Evolutionary conservation across 148 eudicot species (phyloP).

Genomic region (Salicornia ramosissima): DNA sequence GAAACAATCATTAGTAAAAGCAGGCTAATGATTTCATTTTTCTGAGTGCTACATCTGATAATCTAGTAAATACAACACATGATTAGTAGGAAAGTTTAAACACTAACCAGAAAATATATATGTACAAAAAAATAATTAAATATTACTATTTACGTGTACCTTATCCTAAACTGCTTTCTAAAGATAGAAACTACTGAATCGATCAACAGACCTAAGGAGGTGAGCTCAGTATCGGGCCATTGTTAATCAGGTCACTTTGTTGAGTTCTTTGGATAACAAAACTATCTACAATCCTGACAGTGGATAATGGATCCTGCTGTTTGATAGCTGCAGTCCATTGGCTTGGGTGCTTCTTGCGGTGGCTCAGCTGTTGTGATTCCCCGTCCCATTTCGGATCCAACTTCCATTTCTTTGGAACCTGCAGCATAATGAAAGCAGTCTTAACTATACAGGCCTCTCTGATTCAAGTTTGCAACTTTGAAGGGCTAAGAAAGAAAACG

Average conservation of each 20-base stretch:
- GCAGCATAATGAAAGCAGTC: constrained; percentile 4
- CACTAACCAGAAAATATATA: constrained; percentile 13
- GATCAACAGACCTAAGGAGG: neutral
- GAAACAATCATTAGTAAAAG: neutral
- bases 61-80: constrained; percentile 8
- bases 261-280: constrained; percentile 32
- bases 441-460: too few species aligned
- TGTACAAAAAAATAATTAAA: constrained; percentile 3
- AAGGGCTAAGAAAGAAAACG: too few species aligned
- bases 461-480: too few species aligned
- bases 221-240: constrained; percentile 19
- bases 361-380: constrained; percentile 48
- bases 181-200: constrained; percentile 4
- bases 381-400: constrained; percentile 83
- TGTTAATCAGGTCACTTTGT: constrained; percentile 10
- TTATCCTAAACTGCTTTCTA: constrained; percentile 20
- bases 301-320: constrained; percentile 57
- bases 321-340: constrained; percentile 65
- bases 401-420: constrained; percentile 98
- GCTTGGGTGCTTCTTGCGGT: constrained; percentile 60
- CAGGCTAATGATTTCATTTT: constrained; percentile 17
- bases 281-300: constrained; percentile 65
- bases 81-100: neutral
- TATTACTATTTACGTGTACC: constrained; percentile 2
- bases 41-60: constrained; percentile 9